Percentiles rank a stretch among this genome's conserved stretches.
These are phyloP conservation scores for Lecanicillium sp. DNA, from an alignment of 2,329 filamentous ascomycete genomes.

Conservation along the genomic window DNA sequence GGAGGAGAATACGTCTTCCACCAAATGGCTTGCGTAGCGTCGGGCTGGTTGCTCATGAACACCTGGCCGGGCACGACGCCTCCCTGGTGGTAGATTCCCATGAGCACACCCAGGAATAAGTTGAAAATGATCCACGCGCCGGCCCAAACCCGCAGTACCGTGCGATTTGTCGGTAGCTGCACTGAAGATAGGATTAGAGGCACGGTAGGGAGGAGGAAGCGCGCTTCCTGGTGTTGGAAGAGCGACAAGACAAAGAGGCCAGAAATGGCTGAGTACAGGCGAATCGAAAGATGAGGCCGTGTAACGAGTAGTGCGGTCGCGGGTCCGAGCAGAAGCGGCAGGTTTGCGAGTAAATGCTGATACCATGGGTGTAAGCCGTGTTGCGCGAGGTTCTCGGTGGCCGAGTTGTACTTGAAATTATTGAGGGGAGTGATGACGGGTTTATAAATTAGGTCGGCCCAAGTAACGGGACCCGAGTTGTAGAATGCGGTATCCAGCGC, in stretches of 20 bases:
- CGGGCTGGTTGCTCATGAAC: conserved; percentile 62
- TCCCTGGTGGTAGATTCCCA: conserved; percentile 78
- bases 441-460: conserved; percentile 53
- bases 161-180: conserved; percentile 51
- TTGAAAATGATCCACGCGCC: conserved; percentile 64
- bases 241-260: conserved; percentile 63
- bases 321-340: conserved; percentile 64
- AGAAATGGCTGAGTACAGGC: conserved; percentile 66
- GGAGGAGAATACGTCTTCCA: conserved; percentile 84
- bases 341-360: conserved; percentile 64
- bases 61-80: conserved; percentile 70
- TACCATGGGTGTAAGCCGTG: conserved; percentile 76
- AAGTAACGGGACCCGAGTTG: conserved; percentile 51
- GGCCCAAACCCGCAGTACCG: conserved; percentile 46
- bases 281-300: conserved; percentile 48
- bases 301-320: conserved; percentile 54
- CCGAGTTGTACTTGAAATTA: conserved; percentile 69
- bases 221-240: conserved; percentile 73
- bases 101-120: conserved; percentile 56
- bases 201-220: conserved; percentile 68
- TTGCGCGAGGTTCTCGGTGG: conserved; percentile 60
- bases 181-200: conserved; percentile 71
- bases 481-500: conserved; percentile 84
- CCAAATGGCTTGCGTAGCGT: conserved; percentile 66
- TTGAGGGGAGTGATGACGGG: conserved; percentile 73